Evolutionary conservation across 2,329 filamentous ascomycete species (phyloP).

Genomic region (Nigrograna mackinnonii): DNA sequence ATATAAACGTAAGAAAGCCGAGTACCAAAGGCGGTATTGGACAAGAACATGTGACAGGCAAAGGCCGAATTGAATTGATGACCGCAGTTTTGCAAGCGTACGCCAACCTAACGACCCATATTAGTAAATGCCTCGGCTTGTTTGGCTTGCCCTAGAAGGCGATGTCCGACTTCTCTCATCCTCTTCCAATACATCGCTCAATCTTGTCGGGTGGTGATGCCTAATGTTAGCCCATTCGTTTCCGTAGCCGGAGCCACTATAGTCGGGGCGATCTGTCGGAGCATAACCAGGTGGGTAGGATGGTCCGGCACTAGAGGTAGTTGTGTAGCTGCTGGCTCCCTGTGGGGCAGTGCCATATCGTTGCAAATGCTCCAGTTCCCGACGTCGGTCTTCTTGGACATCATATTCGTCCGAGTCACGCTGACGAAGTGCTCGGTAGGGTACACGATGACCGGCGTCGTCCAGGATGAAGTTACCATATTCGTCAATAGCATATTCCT

Average conservation of each 20-base stretch:
- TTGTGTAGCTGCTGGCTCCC: slow-evolving; percentile 30
- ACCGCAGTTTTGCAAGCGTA: too few species aligned
- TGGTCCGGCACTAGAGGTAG: slow-evolving; percentile 26
- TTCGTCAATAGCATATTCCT: slow-evolving; percentile 41
- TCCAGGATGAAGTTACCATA: slow-evolving; percentile 42
- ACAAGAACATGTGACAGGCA: background rate
- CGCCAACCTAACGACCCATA: too few species aligned
- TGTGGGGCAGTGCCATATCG: slow-evolving; percentile 45
- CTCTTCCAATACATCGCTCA: slow-evolving; percentile 45
- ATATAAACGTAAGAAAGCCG: background rate
- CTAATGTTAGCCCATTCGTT: slow-evolving; percentile 41
- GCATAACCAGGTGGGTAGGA: slow-evolving; percentile 22
- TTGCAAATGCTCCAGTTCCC: slow-evolving; percentile 51
- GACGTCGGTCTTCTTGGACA: slow-evolving; percentile 53
- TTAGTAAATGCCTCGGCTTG: slow-evolving; percentile 20
- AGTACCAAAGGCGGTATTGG: background rate
- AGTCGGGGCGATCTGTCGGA: slow-evolving; percentile 29
- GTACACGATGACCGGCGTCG: slow-evolving; percentile 36
- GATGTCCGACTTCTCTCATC: slow-evolving; percentile 43
- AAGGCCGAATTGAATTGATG: background rate
- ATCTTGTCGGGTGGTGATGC: slow-evolving; percentile 42
- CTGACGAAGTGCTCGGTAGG: slow-evolving; percentile 34
- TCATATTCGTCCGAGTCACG: slow-evolving; percentile 58
- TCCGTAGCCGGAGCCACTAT: slow-evolving; percentile 41
- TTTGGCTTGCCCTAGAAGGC: slow-evolving; percentile 40